Base-by-base conservation (phyloP, 2,329 filamentous ascomycete genomes). In the Fusarium sp. region DNA sequence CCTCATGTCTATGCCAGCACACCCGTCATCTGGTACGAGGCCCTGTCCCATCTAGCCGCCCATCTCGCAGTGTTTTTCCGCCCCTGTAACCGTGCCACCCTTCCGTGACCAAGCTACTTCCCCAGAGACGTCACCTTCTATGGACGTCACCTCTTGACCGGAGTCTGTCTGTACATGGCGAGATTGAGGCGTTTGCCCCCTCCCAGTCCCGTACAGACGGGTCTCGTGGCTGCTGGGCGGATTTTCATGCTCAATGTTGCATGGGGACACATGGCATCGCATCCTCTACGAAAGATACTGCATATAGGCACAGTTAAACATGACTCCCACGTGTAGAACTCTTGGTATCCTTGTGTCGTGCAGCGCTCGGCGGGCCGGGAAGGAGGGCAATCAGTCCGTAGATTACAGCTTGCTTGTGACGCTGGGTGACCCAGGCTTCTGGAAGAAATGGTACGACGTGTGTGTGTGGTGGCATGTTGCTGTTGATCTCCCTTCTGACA, bases 241-340 rank as follows among this genome's bases (percentile, higher is more conserved):
- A 22, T 57, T 27, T 31, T 13, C 18, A 29, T 70, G 67, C 52
- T 58, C 38, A 18, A 18, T 24, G 38, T 24, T 69, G 35, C 52
- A 37, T 69, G 58, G 31, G 13, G 56, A 59, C 71, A 73, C 67
- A 73, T 73, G 70, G 71, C 63, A 68, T 29, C 9, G 22, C 69
- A 70, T 50, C 64, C 71, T 63, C 59, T 66, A 64, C 61, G 59
- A 37, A 37, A 45, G 45, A 63, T 38, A 14, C 27, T 74, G 67
- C 67, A 72, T 60, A 50, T 68, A 47, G 35, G 47, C 20, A 50
- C 24, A 38, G 22, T 16, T 54, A 45, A 38, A 22, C 22, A 38
- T 20, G 31, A n/a, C 18, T 66, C 45, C 66, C 68, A 70, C 66
- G 58, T 67, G 62, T 64, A 59, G 38, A 34, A 29, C 52, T 57